phyloP scores from a whole-genome alignment of 768 basidiomycete species.

The Auriculariales sp. region DNA sequence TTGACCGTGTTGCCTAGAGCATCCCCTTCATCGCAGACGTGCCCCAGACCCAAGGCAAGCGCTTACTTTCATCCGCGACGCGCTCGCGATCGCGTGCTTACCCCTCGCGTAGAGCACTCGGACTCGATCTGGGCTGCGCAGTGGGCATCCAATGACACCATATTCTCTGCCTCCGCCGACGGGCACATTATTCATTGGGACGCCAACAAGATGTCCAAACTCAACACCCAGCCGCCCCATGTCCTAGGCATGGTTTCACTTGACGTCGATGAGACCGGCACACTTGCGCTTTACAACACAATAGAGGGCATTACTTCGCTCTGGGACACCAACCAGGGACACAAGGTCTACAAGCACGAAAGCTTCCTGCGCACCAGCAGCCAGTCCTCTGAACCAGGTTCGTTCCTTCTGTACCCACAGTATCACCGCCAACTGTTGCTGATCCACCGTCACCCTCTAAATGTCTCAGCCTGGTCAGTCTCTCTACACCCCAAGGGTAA shows the following conservation, averaged over 20 bases:
- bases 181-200: slow-evolving; percentile 66
- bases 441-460: not conserved
- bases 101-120: slow-evolving; percentile 44
- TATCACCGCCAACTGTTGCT: not conserved
- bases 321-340: slow-evolving; percentile 54
- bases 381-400: slow-evolving; percentile 52
- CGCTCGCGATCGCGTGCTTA: not conserved
- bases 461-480: slow-evolving; percentile 58
- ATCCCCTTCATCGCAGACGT: not conserved
- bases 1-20: not conserved
- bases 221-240: slow-evolving; percentile 50
- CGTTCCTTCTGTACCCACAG: slow-evolving; percentile 15
- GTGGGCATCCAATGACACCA: slow-evolving; percentile 52
- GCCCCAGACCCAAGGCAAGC: not conserved
- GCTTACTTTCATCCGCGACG: not conserved
- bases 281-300: slow-evolving; percentile 58
- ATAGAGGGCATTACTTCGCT: slow-evolving; percentile 72
- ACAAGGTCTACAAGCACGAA: slow-evolving; percentile 50
- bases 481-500: slow-evolving; percentile 63
- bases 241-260: slow-evolving; percentile 76
- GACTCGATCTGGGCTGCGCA: slow-evolving; percentile 68
- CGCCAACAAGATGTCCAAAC: slow-evolving; percentile 46
- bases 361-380: slow-evolving; percentile 50
- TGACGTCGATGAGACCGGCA: slow-evolving; percentile 50
- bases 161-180: slow-evolving; percentile 63